Conservation (phyloP, 2,329 filamentous ascomycete genomes). For the Aureobasidium sp. region DNA sequence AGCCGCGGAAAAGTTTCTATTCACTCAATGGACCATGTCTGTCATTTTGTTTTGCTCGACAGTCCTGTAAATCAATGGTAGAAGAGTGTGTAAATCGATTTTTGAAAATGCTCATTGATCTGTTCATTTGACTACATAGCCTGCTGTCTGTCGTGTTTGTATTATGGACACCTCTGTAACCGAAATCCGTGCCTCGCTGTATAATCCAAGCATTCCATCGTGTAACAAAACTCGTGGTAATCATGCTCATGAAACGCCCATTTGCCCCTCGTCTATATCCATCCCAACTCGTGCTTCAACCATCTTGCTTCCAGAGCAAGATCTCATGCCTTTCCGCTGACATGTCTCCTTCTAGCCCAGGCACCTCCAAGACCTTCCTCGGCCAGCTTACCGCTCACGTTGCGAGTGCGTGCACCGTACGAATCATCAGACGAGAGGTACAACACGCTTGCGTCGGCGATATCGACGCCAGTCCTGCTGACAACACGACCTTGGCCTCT, state of each 20-base stretch:
- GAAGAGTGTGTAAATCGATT: not conserved
- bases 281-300: not conserved
- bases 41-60: too few species aligned
- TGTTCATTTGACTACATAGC: not conserved
- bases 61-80: too few species aligned
- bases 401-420: constrained; percentile 41
- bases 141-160: constrained; percentile 2
- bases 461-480: constrained; percentile 42
- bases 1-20: too few species aligned
- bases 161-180: constrained; percentile 3
- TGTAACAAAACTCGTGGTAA: not conserved
- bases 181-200: constrained; percentile 1
- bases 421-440: constrained; percentile 24
- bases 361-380: constrained; percentile 58
- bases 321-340: constrained; percentile 27
- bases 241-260: not conserved
- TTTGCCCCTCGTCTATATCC: not conserved
- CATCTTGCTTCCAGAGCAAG: constrained; percentile 2
- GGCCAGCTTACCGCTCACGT: constrained; percentile 65
- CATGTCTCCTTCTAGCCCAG: constrained; percentile 33
- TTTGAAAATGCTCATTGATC: not conserved
- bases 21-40: too few species aligned
- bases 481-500: constrained; percentile 35
- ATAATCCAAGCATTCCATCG: not conserved
- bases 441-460: constrained; percentile 32